These are phyloP conservation scores for Talaromyces funiculosus DNA, from an alignment of 2,329 filamentous ascomycete genomes.

Conservation along the genomic window DNA sequence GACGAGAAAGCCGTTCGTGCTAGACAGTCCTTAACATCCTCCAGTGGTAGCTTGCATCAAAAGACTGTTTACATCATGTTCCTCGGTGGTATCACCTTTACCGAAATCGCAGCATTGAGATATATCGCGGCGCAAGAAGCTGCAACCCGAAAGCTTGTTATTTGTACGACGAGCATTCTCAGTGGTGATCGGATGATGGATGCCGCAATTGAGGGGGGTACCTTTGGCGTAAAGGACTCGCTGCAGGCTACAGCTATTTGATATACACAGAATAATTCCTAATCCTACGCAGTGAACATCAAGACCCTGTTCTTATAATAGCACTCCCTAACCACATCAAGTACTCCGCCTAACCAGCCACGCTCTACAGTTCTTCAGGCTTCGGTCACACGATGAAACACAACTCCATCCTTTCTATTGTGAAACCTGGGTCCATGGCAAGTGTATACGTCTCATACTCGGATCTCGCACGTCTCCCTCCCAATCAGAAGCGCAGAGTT, in stretches of 20 bases:
- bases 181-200: conserved; percentile 87
- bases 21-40: conserved; percentile 64
- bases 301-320: not conserved
- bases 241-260: not conserved
- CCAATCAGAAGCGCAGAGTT: not conserved
- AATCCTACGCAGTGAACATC: not conserved
- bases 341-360: not conserved
- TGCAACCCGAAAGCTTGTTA: conserved; percentile 67
- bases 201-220: conserved; percentile 68
- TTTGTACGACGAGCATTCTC: conserved; percentile 87
- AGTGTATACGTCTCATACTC: not conserved
- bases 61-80: conserved; percentile 97
- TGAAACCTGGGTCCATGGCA: not conserved
- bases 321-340: not conserved
- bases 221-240: conserved; percentile 42
- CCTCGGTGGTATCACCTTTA: conserved; percentile 91
- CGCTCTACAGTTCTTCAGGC: not conserved
- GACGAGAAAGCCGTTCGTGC: conserved; percentile 90
- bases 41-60: conserved; percentile 54
- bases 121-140: conserved; percentile 80
- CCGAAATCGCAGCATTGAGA: conserved; percentile 87
- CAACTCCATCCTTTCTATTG: not conserved
- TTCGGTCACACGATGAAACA: not conserved
- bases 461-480: not conserved
- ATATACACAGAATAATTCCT: not conserved